These are phyloP conservation scores for Penicillium subrubescens DNA, from an alignment of 495 filamentous ascomycete species.

Conservation along the genomic window DNA sequence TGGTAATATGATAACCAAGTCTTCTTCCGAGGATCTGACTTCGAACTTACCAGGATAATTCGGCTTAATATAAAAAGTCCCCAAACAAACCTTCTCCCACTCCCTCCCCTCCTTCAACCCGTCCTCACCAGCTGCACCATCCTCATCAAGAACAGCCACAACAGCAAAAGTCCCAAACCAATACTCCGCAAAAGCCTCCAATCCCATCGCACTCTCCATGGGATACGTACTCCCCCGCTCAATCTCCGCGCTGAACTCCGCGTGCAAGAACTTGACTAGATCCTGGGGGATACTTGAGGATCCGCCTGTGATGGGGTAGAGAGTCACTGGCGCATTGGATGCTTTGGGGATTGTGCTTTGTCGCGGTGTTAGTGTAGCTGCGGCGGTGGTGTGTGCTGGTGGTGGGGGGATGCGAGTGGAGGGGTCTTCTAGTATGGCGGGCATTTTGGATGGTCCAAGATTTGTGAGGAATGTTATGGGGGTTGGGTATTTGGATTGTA, in stretches of 20 bases:
- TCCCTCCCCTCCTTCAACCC: conserved; percentile 55
- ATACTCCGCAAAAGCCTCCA: conserved; percentile 76
- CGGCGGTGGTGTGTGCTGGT: conserved; percentile 53
- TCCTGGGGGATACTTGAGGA: conserved; percentile 57
- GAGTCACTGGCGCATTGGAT: conserved; percentile 76
- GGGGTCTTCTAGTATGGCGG: conserved; percentile 78
- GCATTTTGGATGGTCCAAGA: conserved; percentile 37
- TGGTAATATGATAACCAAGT: too few species aligned
- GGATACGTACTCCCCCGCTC: conserved; percentile 92
- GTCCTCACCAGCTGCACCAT: conserved; percentile 5
- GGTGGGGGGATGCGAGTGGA: conserved; percentile 54
- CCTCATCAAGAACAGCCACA: conserved; percentile 77
- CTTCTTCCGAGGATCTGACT: too few species aligned
- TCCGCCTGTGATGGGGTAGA: conserved; percentile 71
- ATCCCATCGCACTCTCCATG: conserved; percentile 73
- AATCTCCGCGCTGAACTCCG: conserved; percentile 87
- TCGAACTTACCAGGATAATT: conserved; percentile 87
- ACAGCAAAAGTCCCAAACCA: conserved; percentile 96
- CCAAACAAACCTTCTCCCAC: conserved; percentile 83
- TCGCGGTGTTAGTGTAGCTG: conserved; percentile 65
- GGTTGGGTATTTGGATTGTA: background rate
- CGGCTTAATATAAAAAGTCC: conserved; percentile 96
- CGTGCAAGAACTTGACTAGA: conserved; percentile 67
- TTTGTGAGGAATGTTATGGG: background rate
- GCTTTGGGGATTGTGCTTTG: conserved; percentile 75